phyloP scores from a whole-genome alignment of 805 yeast genomes.

The Cyberlindnera mycetangii region DNA sequence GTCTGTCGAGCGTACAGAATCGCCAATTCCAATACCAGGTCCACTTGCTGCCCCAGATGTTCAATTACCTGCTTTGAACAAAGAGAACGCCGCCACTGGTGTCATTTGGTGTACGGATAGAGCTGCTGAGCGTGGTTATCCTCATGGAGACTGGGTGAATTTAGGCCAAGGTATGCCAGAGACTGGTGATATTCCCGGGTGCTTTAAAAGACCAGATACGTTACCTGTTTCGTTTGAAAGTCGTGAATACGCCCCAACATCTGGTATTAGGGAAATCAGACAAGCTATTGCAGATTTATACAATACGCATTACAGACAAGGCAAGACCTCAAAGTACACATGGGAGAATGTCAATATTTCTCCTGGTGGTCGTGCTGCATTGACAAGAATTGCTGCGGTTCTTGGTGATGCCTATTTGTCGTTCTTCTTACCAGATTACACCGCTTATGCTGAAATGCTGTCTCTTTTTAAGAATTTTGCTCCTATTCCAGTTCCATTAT shows the following conservation, averaged over 20 bases:
- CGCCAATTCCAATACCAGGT: conserved; percentile 50
- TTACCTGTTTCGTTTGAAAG: conserved; percentile 46
- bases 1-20: conserved; percentile 24
- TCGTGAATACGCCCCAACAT: conserved; percentile 59
- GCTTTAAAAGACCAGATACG: conserved; percentile 49
- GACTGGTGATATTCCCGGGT: conserved; percentile 58
- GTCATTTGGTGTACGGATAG: conserved; percentile 64
- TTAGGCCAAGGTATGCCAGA: conserved; percentile 67
- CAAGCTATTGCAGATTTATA: conserved; percentile 57
- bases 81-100: conserved; percentile 57
- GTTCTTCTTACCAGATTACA: conserved; percentile 60
- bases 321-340: conserved; percentile 50
- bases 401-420: conserved; percentile 56
- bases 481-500: conserved; percentile 60
- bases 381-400: conserved; percentile 60
- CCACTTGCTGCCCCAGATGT: conserved; percentile 43
- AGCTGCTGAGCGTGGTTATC: conserved; percentile 55
- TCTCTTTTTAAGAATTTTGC: conserved; percentile 59
- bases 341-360: conserved; percentile 59
- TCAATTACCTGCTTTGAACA: conserved; percentile 57
- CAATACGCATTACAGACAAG: conserved; percentile 51
- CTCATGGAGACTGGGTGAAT: conserved; percentile 47
- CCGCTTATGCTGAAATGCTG: conserved; percentile 65
- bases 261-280: conserved; percentile 52
- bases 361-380: conserved; percentile 64